Conservation (phyloP, 202 grass and related monocot species). For the Eragrostis tef region DNA sequence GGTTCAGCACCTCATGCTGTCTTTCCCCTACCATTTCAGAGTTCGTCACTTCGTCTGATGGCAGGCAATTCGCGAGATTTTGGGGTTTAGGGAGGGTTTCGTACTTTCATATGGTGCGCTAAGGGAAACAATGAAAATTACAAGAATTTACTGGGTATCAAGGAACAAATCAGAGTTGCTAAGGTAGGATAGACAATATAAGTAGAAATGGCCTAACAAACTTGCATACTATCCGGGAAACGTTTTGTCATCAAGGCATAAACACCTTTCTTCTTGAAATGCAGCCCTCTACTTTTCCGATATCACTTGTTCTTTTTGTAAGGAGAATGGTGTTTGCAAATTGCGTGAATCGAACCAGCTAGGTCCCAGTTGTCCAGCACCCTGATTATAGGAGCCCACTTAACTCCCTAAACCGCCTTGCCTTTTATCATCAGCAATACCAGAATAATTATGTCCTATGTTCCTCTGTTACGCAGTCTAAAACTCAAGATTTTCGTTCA, state of each 20-base stretch:
- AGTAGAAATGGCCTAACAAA: not conserved
- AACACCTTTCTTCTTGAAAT: not conserved
- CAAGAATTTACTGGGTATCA: not conserved
- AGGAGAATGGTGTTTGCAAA: not conserved
- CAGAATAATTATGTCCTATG: not conserved
- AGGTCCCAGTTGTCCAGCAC: not conserved
- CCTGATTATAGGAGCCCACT: not conserved
- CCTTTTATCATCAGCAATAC: not conserved
- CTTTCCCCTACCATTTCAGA: not conserved
- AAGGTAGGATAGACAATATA: not conserved
- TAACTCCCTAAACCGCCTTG: not conserved
- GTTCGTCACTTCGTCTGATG: not conserved
- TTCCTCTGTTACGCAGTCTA: not conserved
- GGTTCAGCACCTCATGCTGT: not conserved
- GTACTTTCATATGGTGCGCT: constrained; percentile 24
- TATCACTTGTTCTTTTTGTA: not conserved
- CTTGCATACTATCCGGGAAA: not conserved
- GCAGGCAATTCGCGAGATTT: not conserved
- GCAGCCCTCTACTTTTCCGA: not conserved
- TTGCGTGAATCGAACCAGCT: not conserved
- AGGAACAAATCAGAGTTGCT: not conserved
- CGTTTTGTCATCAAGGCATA: not conserved
- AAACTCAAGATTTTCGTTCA: not conserved
- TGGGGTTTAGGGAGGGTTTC: constrained; percentile 36
- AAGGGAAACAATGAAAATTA: not conserved